Base-by-base conservation (phyloP, 345 rosid species). In the Cardamine occulta region DNA sequence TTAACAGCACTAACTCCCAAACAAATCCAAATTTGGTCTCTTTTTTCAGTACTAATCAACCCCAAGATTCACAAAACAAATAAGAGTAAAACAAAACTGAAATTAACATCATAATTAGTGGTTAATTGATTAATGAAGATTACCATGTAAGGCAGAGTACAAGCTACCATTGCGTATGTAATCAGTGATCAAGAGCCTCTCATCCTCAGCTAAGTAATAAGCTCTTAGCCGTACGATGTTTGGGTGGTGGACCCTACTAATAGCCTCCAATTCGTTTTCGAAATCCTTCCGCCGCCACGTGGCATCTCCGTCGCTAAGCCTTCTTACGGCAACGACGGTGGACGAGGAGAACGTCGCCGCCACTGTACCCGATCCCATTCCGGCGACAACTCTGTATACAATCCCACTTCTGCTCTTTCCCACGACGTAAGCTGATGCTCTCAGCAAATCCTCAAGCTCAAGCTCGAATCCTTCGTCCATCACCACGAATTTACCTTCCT, bases 401-500 rank as follows among this genome's bases (percentile, higher is more conserved):
- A 95, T 92, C 59, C 99, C 99, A 59, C 89, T 85, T 82, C 90
- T 84, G 55, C 96, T 84, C 73, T 95, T 95, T 32, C 97, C 99
- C 24, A 89, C 89, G 42, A 95, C 99, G 74, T 84, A 90, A 5
- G 99, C 99, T 0, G 99, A 92, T 3, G 97, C 97, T 85, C 99
- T 90, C 74, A 95, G 66, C 83, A 95, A 57, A 78, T 90, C 97
- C 82, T 95, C 97, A 2, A 95, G 78, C 44, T 92, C 97, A 65
- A 95, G 61, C 80, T 79, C 78, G 63, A 95, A 92, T 51, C 93
- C 96, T 62, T 90, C 97, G 32, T 92, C 99, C 0, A 92, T 54
- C 63, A 86, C 89, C 13, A 80, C 74, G 64, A 88, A 88, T 80
- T 87, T 90, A 80, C 93, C 93, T 11, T 77, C 81, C 39, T 89